Evolutionary conservation across 1,284 basidiomycete species (phyloP), one percentile per base, ranked within the genome.

Genomic region (Paramarasmius palmivorus): DNA sequence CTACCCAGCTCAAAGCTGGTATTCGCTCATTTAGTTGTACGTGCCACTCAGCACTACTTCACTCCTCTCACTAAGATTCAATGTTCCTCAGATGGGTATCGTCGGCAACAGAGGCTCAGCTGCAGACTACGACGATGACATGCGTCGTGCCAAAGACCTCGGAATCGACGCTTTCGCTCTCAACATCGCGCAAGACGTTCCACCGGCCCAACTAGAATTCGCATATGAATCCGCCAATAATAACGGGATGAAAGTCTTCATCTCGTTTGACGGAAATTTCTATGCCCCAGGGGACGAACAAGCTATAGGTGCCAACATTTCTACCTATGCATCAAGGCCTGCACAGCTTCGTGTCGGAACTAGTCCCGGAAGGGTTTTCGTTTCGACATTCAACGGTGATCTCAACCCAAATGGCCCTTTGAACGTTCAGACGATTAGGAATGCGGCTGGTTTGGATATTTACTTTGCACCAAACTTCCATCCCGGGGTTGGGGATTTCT

Each of bases 201-300:
- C 52, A 42, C 63, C 67, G 35, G 55, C 58, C 26, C 63, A 63
- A 50, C 61, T 71, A 17, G 58, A 55, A n/a, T 65, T 61, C 40
- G 68, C 68, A 9, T 71, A 66, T 47, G 48, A 61, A 17, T 69
- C 65, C 1, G 69, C 68, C 8, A 64, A 63, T 48, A 42, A 56
- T 29, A 61, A 62, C 23, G 60, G 54, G 50, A 71, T 72, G 64
- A 65, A 66, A 51, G 62, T 70, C 34, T 70, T 71, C 59, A 63
- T 66, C 49, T 70, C 67, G n/a, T 70, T 71, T 58, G 70, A 72
- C 55, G 61, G 62, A 48, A 57, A 57, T 44, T 68, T 61, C 65
- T 56, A 49, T 23, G 25, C 50, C 15, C n/a, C 57, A 17, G 56
- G 57, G 17, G 59, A 66, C 39, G 57, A 53, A 54, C 14, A 26